These are phyloP conservation scores for Mycena filopes DNA, from an alignment of 768 basidiomycete genomes.

Conservation along the genomic window DNA sequence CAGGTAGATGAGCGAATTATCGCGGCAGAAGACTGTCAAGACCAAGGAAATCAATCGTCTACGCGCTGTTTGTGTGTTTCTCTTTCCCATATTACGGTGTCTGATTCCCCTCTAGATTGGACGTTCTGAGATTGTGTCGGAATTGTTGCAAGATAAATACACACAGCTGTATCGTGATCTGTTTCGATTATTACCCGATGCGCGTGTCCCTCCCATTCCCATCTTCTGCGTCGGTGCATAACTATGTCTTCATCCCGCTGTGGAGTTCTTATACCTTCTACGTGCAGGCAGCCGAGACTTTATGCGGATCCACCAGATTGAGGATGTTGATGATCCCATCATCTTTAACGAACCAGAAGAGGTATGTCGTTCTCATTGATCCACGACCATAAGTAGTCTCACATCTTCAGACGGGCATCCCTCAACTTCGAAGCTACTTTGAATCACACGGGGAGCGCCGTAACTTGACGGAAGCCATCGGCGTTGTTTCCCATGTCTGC, in stretches of 20 bases:
- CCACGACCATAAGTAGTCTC: background rate
- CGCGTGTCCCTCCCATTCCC: conserved; percentile 15
- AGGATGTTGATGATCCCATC: conserved; percentile 1
- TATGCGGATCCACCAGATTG: conserved; percentile 17
- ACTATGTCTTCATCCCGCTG: background rate
- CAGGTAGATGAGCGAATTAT: conserved; percentile 4
- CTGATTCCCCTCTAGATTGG: conserved; percentile 9
- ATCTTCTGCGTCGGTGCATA: conserved; percentile 25
- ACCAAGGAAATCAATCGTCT: conserved; percentile 15
- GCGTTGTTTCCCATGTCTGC: conserved; percentile 1
- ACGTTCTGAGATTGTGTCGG: conserved; percentile 18
- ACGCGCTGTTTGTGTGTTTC: conserved; percentile 18
- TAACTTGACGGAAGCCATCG: conserved; percentile 25
- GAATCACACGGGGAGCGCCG: conserved; percentile 23
- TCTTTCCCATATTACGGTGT: background rate
- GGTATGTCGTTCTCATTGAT: conserved; percentile 1
- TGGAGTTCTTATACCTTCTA: background rate
- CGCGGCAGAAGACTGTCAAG: background rate
- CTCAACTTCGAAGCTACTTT: conserved; percentile 17
- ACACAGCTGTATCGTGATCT: conserved; percentile 9
- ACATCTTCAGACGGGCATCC: conserved; percentile 24
- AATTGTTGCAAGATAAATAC: conserved; percentile 14
- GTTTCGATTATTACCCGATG: background rate
- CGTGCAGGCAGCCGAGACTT: conserved; percentile 28
- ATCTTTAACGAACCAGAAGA: conserved; percentile 21